Base-by-base conservation (phyloP, 192 early-diverging fungal genomes). In the Bifiguratus adelaidae region DNA sequence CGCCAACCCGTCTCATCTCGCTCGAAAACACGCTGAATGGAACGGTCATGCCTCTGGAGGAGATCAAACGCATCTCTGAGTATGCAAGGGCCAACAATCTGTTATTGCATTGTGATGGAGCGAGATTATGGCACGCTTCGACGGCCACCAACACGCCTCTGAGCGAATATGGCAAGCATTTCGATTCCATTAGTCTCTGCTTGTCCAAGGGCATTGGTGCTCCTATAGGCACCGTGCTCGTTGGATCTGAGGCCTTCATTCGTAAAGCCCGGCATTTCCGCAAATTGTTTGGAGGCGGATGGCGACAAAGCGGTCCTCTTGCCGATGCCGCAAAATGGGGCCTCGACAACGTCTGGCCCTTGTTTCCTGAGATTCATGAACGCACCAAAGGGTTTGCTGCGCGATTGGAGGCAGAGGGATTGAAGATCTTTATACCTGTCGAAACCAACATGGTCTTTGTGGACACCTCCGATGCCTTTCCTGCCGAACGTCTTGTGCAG, bases 371-470 rank as follows among this genome's bases (percentile, higher is more conserved):
- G 4, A 82, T 91, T 29, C 90, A 93, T 48, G 55, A 35, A 20
- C 63, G 59, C 22, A 79, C 93, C 16, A 59, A 56, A 19, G 48
- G 51, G 19, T 68, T 97, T 27, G 81, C 79, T 18, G 56, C 70
- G 4, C 65, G 56, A 4, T 67, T 96, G 34, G 30, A 48, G 0
- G 46, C 37, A 13, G 41, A 79, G 21, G 91, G 93, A n/a, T 82
- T 86, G 45, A 32, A 25, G 1, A 50, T 92, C 18, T 67, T 60
- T 3, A 53, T 81, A 4, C 80, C 80, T 22, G 70, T 77, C 1
- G 79, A 92, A 11, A 95, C 93, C 19, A 97, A 92, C 63, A 95
- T 95, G 86, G 71, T 95, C 16, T 81, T 81, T 57, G 59, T 91
- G 7, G 77, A 89, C 37, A 61, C 57, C 22, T 47, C 44, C 7